Conservation (phyloP, 1,139 yeast genomes). For the Candida mesenterica region DNA sequence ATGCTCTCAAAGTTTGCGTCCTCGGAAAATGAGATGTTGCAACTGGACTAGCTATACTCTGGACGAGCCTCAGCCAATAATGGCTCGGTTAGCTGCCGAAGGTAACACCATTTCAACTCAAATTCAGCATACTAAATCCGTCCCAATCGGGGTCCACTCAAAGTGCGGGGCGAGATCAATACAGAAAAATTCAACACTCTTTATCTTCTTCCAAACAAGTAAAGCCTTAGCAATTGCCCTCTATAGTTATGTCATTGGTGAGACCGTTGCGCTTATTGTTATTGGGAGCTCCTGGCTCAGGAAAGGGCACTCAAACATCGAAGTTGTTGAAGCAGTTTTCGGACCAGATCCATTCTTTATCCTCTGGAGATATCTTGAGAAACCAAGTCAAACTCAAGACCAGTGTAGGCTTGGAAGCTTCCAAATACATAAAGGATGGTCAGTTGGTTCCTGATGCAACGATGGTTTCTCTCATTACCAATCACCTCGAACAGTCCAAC, state of each 20-base stretch:
- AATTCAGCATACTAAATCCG: no score
- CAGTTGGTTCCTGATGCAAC: conserved; percentile 68
- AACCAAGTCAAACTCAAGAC: conserved; percentile 59
- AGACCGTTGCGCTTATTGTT: conserved; percentile 64
- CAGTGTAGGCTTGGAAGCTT: conserved; percentile 57
- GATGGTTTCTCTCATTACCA: conserved; percentile 59
- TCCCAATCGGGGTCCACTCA: no score
- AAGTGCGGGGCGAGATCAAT: no score
- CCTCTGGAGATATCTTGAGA: conserved; percentile 84
- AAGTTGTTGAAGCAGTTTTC: conserved; percentile 57
- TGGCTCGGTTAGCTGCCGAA: no score
- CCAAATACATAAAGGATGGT: conserved; percentile 58
- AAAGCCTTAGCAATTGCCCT: no score
- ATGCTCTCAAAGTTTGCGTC: no score
- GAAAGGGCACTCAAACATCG: conserved; percentile 86
- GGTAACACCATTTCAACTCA: no score
- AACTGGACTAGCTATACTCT: no score
- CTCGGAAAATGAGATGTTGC: no score
- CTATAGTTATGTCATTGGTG: not conserved
- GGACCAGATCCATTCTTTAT: conserved; percentile 46
- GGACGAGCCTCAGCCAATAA: no score
- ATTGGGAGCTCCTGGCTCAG: conserved; percentile 93
- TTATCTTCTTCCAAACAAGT: no score
- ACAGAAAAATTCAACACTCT: no score
- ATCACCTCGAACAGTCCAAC: conserved; percentile 41